Base-by-base conservation (phyloP, 176 grass and related monocot genomes). In the Panicum miliaceum region DNA sequence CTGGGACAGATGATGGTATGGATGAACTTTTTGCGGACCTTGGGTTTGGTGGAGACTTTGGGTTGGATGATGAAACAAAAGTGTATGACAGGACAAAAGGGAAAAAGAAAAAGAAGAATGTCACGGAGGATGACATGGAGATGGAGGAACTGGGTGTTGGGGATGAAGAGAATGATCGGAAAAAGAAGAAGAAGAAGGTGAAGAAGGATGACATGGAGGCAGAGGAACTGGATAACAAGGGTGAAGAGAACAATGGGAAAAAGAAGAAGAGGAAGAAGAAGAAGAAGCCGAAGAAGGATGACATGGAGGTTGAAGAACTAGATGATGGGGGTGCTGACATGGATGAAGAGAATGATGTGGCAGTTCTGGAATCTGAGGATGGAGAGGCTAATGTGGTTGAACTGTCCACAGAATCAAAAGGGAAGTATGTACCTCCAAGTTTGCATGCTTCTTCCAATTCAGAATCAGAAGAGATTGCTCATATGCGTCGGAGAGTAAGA, bases 381-480 rank as follows among this genome's bases (percentile, higher is more conserved):
- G 60, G 79, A 88, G 81, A 80, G 26, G 36, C 46, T 84, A 38
- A 78, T 70, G 29, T 64, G 50, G 43, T 64, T 70, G 71, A 92
- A 77, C 67, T 82, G 71, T 82, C 85, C 36, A 61, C 8, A 10
- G 81, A 26, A 18, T 48, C 82, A 76, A 91, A 79, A 80, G 77
- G 36, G 6, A 96, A 88, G 74, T 98, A 98, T 93, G 81, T 98
- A 51, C 80, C 91, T 42, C 96, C 88, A 2, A 86, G 84, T 79
- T 40, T 94, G 54, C 85, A 88, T 41, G 73, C 89, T 68, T 14
- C 51, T 76, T 63, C 85, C 40, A 90, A 68, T 81, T 82, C 76
- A 48, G 93, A 98, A 87, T 93, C 93, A 69, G 93, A 92, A 85
- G 93, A 96, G 86, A 69, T 92, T 16, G 36, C 91, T 66, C 84